Base-by-base conservation (phyloP, 805 yeast species). In the Saturnispora gosingensis region DNA sequence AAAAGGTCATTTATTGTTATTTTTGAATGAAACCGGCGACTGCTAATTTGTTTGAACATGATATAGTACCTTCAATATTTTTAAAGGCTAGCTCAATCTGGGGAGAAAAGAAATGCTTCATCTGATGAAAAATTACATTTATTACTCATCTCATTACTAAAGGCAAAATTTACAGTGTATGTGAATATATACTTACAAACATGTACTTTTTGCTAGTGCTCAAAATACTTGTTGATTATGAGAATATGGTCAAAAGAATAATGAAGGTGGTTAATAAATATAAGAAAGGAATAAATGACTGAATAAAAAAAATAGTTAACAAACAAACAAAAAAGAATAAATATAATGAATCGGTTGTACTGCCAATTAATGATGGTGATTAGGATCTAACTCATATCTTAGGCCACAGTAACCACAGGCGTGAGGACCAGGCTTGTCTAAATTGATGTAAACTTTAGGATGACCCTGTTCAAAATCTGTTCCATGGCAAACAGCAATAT, bases 391-490 rank as follows among this genome's bases (percentile, higher is more conserved):
- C 60, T 77, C 83, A 61, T 73, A 83, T 63, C 84, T 75, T 60
- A 80, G 72, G 4, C 89, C 89, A 69, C 96, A 87, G 72, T 87
- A 87, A 8, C 88, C 88, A 70, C 96, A 87, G 18, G 85, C 72
- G 48, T 80, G 78, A 13, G 85, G 75, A 54, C 81, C 79, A 40
- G 88, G 84, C 64, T 80, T 81, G 66, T 87, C 95, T 63, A 88
- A 75, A 67, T 86, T 86, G 67, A 87, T 86, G 66, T 70, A 87
- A 22, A 87, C 80, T 66, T 83, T 84, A 43, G 96, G 96, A 66
- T 87, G 96, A 18, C 96, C 96, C 60, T 81, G 85, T 61, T 78
- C 80, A 10, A 85, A 85, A 59, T 74, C 81, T 58, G 85, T 82
- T 39, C 96, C 96, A 60, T 85, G 87, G 66, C 96, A 88, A 16